phyloP scores from a whole-genome alignment of 1,284 basidiomycete species.

The Chalciporus sp. region DNA sequence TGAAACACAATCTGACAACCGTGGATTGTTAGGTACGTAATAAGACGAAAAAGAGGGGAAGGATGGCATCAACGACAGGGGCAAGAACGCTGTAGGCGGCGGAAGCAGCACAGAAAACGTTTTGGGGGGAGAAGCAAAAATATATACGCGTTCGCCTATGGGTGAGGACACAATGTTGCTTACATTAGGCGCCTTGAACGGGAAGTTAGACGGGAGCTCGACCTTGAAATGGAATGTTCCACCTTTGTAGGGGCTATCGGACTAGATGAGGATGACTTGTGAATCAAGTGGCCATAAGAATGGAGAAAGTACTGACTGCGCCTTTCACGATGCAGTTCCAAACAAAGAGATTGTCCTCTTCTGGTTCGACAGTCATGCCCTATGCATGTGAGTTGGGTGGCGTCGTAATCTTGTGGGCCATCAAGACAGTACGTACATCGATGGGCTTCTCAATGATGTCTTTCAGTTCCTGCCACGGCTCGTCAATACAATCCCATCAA shows the following conservation, averaged over 20 bases:
- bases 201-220: conserved; percentile 75
- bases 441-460: conserved; percentile 63
- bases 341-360: conserved; percentile 74
- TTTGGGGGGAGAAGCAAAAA: conserved; percentile 22
- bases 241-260: conserved; percentile 81
- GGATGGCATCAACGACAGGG: conserved; percentile 1
- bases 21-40: conserved; percentile 28
- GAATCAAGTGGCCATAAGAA: conserved; percentile 5
- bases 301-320: conserved; percentile 52
- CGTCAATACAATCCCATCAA: conserved; percentile 11
- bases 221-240: conserved; percentile 82
- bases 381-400: conserved; percentile 30
- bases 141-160: conserved; percentile 2
- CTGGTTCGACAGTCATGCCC: conserved; percentile 63
- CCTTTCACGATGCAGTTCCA: conserved; percentile 84
- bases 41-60: background rate
- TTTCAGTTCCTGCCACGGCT: conserved; percentile 55
- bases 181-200: conserved; percentile 88
- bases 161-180: conserved; percentile 25
- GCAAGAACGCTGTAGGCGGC: conserved; percentile 6
- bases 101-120: conserved; percentile 24
- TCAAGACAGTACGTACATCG: conserved; percentile 45
- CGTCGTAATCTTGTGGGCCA: conserved; percentile 10
- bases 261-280: conserved; percentile 40
- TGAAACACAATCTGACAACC: conserved; percentile 73